Evolutionary conservation across 208 protist species (phyloP), one percentile per base, ranked within the genome.

Genomic region (Leishmania tropica): DNA sequence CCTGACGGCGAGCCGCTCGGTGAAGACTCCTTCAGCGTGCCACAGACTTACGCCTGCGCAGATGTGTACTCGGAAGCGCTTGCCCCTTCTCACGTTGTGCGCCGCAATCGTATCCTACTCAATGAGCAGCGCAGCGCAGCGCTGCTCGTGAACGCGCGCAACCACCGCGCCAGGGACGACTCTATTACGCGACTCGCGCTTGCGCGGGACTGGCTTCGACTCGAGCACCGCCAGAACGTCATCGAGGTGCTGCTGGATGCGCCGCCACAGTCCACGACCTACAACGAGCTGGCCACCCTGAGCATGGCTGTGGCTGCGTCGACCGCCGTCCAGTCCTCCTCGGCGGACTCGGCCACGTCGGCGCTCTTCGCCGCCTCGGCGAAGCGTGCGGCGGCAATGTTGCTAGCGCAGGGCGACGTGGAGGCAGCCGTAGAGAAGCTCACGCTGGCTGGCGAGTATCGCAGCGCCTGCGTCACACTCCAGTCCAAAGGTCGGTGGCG

Each of bases 391-490:
- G 91, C 94, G 24, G 90, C 94, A n/a, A 78, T 95, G 82, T 85
- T 91, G 71, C 88, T 95, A 17, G 91, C 92, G 11, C 80, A 86
- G 35, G 92, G 92, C 0, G 90, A 97, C 48, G 85, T 95, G 10
- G 86, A 94, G 35, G 88, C 73, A 42, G 91, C 94, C 21, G 91
- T 94, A 64, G 94, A 97, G 79, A 96, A 96, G 79, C 91, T 90
- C 53, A 62, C 94, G 13, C 75, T 97, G 1, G 91, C 88, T 5
- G 86, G 88, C 56, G 91, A 97, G 74, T 85, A 87, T 68, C 86
- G 84, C 72, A 92, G 92, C 65, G 92, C 94, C 42, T 87, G 80
- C 73, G 80, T 90, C 31, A 85, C 88, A 11, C 86, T 94, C 53
- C 91, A 97, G 81, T 93, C 91, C 35, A 90, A 90, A 40, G 90